Conservation (phyloP, 331 rosid species). For the Quercus tomentella region DNA sequence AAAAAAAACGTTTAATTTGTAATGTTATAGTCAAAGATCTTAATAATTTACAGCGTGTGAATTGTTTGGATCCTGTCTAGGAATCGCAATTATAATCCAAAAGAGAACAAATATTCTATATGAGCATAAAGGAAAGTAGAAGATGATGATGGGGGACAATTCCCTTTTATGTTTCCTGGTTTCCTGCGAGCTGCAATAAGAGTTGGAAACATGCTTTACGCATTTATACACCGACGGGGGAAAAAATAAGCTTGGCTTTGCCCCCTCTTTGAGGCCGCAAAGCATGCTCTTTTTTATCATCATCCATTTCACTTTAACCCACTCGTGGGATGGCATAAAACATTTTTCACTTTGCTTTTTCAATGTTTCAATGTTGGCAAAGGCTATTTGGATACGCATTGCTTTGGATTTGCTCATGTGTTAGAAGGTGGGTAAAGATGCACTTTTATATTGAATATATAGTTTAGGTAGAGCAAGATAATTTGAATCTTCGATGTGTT, state of each 20-base stretch:
- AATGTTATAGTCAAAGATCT: slow-evolving; percentile 22
- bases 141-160: slow-evolving; percentile 26
- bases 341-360: slow-evolving; percentile 24
- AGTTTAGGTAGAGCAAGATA: too few relatives aligned
- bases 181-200: slow-evolving; percentile 60
- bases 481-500: too few relatives aligned
- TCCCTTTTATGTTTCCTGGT: slow-evolving; percentile 53
- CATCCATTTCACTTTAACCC: neutral
- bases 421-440: too few relatives aligned
- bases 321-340: neutral
- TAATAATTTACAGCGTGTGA: slow-evolving; percentile 40
- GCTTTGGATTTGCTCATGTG: too few relatives aligned
- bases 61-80: slow-evolving; percentile 50
- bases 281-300: slow-evolving; percentile 17
- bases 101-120: slow-evolving; percentile 17
- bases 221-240: neutral
- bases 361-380: neutral
- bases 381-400: neutral
- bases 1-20: neutral
- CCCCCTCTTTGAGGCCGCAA: slow-evolving; percentile 49
- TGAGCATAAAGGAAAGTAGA: slow-evolving; percentile 15
- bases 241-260: slow-evolving; percentile 8
- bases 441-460: too few relatives aligned
- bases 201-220: slow-evolving; percentile 21
- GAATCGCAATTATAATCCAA: slow-evolving; percentile 20